A percentile compares a stretch with the other conserved stretches of the same genome.
These are phyloP conservation scores for Sphagnum tenellum DNA, from an alignment of 225 moss, liverwort and hornwort species.

Conservation along the genomic window DNA sequence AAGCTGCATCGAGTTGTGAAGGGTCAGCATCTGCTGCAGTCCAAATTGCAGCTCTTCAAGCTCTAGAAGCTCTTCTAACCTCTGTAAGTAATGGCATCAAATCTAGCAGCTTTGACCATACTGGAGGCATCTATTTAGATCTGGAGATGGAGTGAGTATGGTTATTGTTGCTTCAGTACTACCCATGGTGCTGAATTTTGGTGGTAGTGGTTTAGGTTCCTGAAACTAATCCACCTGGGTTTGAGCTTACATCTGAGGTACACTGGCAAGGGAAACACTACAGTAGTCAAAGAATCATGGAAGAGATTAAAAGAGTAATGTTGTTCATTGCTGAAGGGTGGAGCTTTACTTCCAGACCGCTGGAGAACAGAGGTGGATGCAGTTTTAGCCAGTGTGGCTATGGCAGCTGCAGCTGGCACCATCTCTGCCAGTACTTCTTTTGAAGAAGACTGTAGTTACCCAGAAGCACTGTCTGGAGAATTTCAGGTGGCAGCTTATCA, in stretches of 20 bases:
- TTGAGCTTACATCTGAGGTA: too few species aligned
- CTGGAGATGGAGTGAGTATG: too few species aligned
- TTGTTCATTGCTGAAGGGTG: conserved; percentile 37
- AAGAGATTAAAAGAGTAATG: too few species aligned
- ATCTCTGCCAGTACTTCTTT: conserved; percentile 45
- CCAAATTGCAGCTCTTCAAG: conserved; percentile 88
- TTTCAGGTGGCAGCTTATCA: conserved; percentile 94
- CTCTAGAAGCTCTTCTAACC: conserved; percentile 90
- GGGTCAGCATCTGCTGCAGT: conserved; percentile 66
- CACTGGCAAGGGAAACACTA: too few species aligned
- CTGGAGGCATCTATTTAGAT: too few species aligned
- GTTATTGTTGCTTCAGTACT: too few species aligned
- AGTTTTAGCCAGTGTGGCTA: conserved; percentile 81
- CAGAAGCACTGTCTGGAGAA: conserved; percentile 56
- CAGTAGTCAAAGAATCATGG: too few species aligned
- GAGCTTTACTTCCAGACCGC: conserved; percentile 83
- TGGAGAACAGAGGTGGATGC: conserved; percentile 96
- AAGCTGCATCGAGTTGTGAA: conserved; percentile 31
- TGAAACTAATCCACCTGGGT: too few species aligned
- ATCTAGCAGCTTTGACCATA: too few species aligned
- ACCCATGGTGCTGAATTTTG: too few species aligned
- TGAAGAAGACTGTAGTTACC: conserved; percentile 66
- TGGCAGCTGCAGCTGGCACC: conserved; percentile 74
- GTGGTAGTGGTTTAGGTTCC: too few species aligned
- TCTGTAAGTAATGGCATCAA: conserved; percentile 37